phyloP scores from a whole-genome alignment of 179 eudicot genomes.

The Beta lomatogona region DNA sequence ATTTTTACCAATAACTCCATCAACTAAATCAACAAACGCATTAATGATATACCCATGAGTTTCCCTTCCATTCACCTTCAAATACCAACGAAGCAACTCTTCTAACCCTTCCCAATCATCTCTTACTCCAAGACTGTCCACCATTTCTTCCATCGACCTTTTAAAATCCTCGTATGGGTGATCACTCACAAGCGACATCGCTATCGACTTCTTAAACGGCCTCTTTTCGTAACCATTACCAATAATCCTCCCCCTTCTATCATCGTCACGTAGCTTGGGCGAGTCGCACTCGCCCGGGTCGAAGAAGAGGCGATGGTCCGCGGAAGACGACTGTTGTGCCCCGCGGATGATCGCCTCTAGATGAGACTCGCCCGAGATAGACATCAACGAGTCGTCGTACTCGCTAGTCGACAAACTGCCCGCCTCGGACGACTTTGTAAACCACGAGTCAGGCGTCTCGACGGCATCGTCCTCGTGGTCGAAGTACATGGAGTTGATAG shows the following conservation, averaged over 20 bases:
- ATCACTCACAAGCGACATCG: constrained; percentile 54
- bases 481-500: constrained; percentile 60
- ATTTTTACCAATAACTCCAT: not conserved
- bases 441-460: constrained; percentile 56
- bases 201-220: constrained; percentile 48
- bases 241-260: not conserved
- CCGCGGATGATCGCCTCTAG: constrained; percentile 52
- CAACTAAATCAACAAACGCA: constrained; percentile 65
- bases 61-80: constrained; percentile 56
- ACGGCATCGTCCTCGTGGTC: constrained; percentile 39
- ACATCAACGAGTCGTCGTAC: constrained; percentile 25
- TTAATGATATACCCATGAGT: constrained; percentile 61
- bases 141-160: constrained; percentile 80
- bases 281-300: constrained; percentile 39
- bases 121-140: constrained; percentile 55
- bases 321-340: constrained; percentile 35
- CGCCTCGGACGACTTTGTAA: constrained; percentile 58
- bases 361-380: constrained; percentile 27
- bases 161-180: constrained; percentile 68
- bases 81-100: constrained; percentile 67
- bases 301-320: constrained; percentile 55
- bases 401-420: constrained; percentile 37
- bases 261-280: not conserved
- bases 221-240: not conserved
- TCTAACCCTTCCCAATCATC: constrained; percentile 67